Percentiles rank a stretch among this genome's conserved stretches.
phyloP scores from a whole-genome alignment of 2,329 filamentous ascomycete genomes.

The Colletotrichum endophyticum region DNA sequence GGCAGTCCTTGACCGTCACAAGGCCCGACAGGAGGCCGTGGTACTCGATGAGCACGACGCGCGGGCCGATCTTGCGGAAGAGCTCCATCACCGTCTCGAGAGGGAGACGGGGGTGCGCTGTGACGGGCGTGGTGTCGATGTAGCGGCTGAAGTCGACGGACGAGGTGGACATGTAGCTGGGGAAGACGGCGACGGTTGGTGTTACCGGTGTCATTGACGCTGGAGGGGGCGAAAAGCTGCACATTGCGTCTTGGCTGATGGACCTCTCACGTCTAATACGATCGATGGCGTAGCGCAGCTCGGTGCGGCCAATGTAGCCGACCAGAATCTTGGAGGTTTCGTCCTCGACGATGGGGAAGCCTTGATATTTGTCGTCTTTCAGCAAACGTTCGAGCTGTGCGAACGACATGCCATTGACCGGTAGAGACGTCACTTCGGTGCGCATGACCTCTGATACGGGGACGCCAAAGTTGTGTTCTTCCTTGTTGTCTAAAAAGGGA shows the following conservation, averaged over 20 bases:
- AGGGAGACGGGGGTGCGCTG: slow-evolving; percentile 87
- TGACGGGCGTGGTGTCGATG: slow-evolving; percentile 86
- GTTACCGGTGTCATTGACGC: slow-evolving; percentile 41
- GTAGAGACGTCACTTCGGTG: slow-evolving; percentile 73
- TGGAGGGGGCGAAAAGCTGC: slow-evolving; percentile 68
- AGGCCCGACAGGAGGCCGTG: slow-evolving; percentile 83
- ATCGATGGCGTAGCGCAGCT: slow-evolving; percentile 89
- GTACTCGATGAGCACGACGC: slow-evolving; percentile 92
- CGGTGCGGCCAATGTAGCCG: slow-evolving; percentile 92
- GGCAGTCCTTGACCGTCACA: slow-evolving; percentile 94
- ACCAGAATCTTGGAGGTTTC: slow-evolving; percentile 72
- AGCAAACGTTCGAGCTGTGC: slow-evolving; percentile 79
- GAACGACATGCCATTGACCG: slow-evolving; percentile 75
- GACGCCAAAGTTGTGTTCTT: slow-evolving; percentile 95
- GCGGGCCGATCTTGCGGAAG: slow-evolving; percentile 96
- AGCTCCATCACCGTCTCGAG: slow-evolving; percentile 98
- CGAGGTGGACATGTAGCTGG: slow-evolving; percentile 58
- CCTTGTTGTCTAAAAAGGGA: slow-evolving; percentile 95
- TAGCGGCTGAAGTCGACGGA: slow-evolving; percentile 84
- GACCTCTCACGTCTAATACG: slow-evolving; percentile 74
- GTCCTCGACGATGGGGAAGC: slow-evolving; percentile 90
- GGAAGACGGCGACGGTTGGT: slow-evolving; percentile 60
- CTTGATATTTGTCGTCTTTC: slow-evolving; percentile 81
- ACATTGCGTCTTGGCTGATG: slow-evolving; percentile 72
- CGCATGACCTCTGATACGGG: slow-evolving; percentile 93